phyloP scores from a whole-genome alignment of 495 filamentous ascomycete genomes.

The Acidomyces sp. region DNA sequence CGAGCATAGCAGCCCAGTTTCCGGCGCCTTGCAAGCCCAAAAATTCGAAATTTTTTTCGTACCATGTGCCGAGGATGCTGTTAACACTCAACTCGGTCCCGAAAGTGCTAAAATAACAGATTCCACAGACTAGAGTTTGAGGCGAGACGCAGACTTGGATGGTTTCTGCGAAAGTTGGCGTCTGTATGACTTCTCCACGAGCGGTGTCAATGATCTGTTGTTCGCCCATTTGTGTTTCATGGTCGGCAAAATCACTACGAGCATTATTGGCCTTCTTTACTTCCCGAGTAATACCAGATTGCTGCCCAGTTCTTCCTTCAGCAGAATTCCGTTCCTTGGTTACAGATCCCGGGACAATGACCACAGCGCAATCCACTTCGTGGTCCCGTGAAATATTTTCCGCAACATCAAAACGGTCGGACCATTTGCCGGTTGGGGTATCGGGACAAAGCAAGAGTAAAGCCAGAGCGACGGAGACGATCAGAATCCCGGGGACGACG shows the following conservation, averaged over 20 bases:
- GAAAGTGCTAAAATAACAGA: conserved; percentile 30
- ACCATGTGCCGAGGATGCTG: conserved; percentile 29
- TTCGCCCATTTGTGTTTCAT: conserved; percentile 22
- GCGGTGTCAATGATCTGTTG: conserved; percentile 26
- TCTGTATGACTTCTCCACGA: conserved; percentile 29
- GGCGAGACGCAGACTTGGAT: conserved; percentile 22
- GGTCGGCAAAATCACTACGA: conserved; percentile 21
- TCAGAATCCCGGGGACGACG: conserved; percentile 29
- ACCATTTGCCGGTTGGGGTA: conserved; percentile 28
- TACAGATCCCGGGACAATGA: conserved; percentile 23
- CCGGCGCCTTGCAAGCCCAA: conserved; percentile 23
- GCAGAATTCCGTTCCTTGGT: conserved; percentile 14
- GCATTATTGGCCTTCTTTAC: conserved; percentile 24
- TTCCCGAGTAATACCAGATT: conserved; percentile 15
- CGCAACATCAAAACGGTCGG: conserved; percentile 23
- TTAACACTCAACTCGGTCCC: conserved; percentile 29
- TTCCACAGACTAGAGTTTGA: conserved; percentile 25
- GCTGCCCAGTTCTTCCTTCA: conserved; percentile 1
- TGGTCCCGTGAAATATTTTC: conserved; percentile 24
- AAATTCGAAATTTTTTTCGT: conserved; percentile 22
- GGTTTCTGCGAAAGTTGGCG: conserved; percentile 23
- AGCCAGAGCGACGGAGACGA: conserved; percentile 22
- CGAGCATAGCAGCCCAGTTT: conserved; percentile 33
- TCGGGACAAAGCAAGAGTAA: conserved; percentile 27
- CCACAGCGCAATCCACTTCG: conserved; percentile 19